These are phyloP conservation scores for Cucurbita pepo DNA, from an alignment of 306 rosid species.

Conservation along the genomic window DNA sequence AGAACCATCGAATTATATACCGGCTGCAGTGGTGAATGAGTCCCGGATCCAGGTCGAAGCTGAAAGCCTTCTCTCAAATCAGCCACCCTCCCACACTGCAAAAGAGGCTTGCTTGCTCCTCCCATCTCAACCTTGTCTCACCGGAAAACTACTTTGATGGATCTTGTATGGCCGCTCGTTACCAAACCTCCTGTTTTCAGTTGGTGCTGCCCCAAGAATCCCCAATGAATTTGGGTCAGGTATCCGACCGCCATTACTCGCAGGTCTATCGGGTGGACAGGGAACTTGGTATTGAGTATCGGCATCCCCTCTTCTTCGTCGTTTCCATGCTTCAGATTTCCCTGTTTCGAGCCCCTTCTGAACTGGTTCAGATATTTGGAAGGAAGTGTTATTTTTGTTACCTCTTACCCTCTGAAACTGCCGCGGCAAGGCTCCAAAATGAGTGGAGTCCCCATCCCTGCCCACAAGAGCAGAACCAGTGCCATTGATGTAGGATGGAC, in stretches of 20 bases:
- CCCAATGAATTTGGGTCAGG: conserved; percentile 71
- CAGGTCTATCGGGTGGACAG: conserved; percentile 41
- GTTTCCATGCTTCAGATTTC: conserved; percentile 81
- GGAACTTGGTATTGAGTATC: conserved; percentile 52
- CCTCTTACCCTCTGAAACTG: conserved; percentile 49
- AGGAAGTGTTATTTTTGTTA: conserved; percentile 23
- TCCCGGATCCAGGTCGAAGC: conserved; percentile 16
- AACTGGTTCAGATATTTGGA: conserved; percentile 43
- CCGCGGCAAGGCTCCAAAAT: conserved; percentile 23
- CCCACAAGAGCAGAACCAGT: conserved; percentile 38
- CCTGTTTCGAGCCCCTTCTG: conserved; percentile 39
- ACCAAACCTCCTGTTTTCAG: conserved; percentile 41
- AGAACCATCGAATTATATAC: conserved; percentile 40
- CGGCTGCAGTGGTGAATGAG: conserved; percentile 31
- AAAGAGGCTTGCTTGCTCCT: conserved; percentile 25
- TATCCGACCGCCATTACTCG: conserved; percentile 33
- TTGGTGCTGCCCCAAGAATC: conserved; percentile 96
- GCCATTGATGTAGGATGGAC: conserved; percentile 65
- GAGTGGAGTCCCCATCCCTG: conserved; percentile 36
- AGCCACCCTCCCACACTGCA: conserved; percentile 18
- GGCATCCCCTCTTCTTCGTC: conserved; percentile 57
- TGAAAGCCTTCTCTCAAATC: conserved; percentile 24
- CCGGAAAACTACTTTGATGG: conserved; percentile 52
- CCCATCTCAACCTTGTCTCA: conserved; percentile 47
- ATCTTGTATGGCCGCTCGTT: conserved; percentile 51